Evolutionary conservation across 805 yeast genomes (phyloP).

Genomic region (Myxozyma melibiosi): DNA sequence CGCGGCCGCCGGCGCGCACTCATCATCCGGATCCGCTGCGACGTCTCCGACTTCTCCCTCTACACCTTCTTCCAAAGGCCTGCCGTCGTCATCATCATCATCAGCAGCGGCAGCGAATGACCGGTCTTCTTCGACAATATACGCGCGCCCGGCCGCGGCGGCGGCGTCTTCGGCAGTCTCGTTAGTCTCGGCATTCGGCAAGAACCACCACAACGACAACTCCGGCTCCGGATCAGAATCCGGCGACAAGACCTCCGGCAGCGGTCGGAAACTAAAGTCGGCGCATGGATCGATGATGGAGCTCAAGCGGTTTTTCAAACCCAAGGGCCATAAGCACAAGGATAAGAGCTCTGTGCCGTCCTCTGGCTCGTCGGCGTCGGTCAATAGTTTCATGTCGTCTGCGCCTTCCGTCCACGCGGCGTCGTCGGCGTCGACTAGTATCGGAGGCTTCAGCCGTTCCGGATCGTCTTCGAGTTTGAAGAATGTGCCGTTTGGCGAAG

Average conservation of each 20-base stretch:
- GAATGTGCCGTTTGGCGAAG: conserved; percentile 45
- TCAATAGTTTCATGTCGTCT: conserved; percentile 1
- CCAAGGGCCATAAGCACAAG: conserved; percentile 38
- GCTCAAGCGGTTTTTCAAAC: conserved; percentile 52
- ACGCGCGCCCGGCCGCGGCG: conserved; percentile 25
- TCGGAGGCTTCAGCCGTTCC: conserved; percentile 15
- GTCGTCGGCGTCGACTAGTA: conserved; percentile 8
- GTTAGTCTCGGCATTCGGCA: conserved; percentile 28
- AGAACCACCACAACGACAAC: conserved; percentile 30
- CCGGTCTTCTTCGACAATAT: not conserved
- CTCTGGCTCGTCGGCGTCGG: conserved; percentile 13
- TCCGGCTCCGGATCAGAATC: conserved; percentile 24
- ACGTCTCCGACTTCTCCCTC: conserved; percentile 7
- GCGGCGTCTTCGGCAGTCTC: conserved; percentile 34
- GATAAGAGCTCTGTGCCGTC: conserved; percentile 22
- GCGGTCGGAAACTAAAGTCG: conserved; percentile 22
- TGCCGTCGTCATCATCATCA: not conserved
- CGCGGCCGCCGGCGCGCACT: conserved; percentile 1
- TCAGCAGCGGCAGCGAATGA: not conserved
- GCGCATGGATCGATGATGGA: conserved; percentile 42
- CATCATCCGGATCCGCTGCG: conserved; percentile 10
- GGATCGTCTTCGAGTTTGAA: conserved; percentile 31
- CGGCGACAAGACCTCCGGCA: conserved; percentile 3
- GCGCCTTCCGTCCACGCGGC: conserved; percentile 24
- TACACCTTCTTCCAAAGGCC: not conserved